Base-by-base conservation (phyloP, 2,329 filamentous ascomycete species). In the Camptophora hylomeconis region DNA sequence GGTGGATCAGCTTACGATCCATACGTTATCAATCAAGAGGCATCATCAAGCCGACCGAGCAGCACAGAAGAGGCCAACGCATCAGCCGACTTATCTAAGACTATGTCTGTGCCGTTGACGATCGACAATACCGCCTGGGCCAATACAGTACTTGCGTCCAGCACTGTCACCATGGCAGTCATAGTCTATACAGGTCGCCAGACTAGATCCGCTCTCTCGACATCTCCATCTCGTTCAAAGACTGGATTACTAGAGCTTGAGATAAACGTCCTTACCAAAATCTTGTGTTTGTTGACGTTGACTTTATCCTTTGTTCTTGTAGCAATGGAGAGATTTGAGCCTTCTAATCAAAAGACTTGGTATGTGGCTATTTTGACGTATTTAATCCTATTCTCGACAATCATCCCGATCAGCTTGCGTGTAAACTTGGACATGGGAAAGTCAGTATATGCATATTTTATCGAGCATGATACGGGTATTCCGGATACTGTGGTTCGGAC, bases 101-200 rank as follows among this genome's bases (percentile, higher is more conserved):
- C 34, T 32, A 35, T 20, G 9, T 80, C 78, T 4, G 71, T 76
- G 2, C 75, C 86, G 2, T 63, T 98, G 20, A 82, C 73, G 2
- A 94, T 98, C 38, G 89, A 98, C 55, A 94, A 98, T 49, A 95
- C 89, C 5, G 89, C 92, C 7, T 98, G 92, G 89, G 87, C 87
- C 11, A 98, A 95, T 50, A 98, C 89, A 0, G 80, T 98, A 14
- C 79, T 98, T 36, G 89, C 89, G 1, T 95, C 87, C 1, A 89
- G 86, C 50, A 87, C 80, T 1, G 80, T 72, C 3, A 89, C 89
- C 0, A 65, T 93, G 34, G 87, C 86, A 2, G 82, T 86, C 1
- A 81, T 98, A 28, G 67, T 98, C 37, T 98, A 98, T 52, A 95
- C 89, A 3, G 92, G 89, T 0, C 76, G 83, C 1, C 82, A 98